Base-by-base conservation (phyloP, 306 rosid genomes). In the Acacia confusa region DNA sequence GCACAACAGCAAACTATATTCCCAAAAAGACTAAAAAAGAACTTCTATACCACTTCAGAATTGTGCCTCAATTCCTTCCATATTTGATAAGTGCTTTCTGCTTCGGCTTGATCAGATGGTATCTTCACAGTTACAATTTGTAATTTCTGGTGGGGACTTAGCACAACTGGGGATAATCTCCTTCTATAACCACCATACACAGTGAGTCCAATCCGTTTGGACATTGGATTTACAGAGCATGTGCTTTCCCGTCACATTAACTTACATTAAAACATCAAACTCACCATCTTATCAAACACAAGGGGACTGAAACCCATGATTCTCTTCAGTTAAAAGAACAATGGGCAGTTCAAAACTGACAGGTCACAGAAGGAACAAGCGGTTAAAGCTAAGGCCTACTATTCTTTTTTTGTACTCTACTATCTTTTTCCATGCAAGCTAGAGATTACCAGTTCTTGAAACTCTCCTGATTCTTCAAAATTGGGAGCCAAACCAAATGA, bases 391-490 rank as follows among this genome's bases (percentile, higher is more conserved):
- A 19, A 43, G 47, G n/a, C 38, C 47, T 43, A 2, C 30, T 44
- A 28, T 61, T 40, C 1, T 15, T 17, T 4, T 43, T 44, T 9
- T 76, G 72, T 16, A 43, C 72, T 16, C 19, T 45, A 9, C 27
- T n/a, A 63, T 16, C 72, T 63, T 45, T 73, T 50, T 52, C 36
- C 50, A 36, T 25, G 27, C 0, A 27, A 24, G 9, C 8, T 27
- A 4, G 25, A 43, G 75, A 70, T n/a, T n/a, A 44, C 16, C 47
- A 1, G 40, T 82, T 50, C 78, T 70, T 64, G 70, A 52, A 38
- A 79, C 68, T 8, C 53, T 64, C 57, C 41, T 22, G 67, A 63
- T 72, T 72, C 43, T 65, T 75, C 82, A 47, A 15, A 71, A 32
- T 12, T 53, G 19, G 36, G 68, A 13, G 27, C 28, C 63, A n/a